These are phyloP conservation scores for Linderniella brevidens DNA, from an alignment of 257 asterid genomes.

Conservation along the genomic window DNA sequence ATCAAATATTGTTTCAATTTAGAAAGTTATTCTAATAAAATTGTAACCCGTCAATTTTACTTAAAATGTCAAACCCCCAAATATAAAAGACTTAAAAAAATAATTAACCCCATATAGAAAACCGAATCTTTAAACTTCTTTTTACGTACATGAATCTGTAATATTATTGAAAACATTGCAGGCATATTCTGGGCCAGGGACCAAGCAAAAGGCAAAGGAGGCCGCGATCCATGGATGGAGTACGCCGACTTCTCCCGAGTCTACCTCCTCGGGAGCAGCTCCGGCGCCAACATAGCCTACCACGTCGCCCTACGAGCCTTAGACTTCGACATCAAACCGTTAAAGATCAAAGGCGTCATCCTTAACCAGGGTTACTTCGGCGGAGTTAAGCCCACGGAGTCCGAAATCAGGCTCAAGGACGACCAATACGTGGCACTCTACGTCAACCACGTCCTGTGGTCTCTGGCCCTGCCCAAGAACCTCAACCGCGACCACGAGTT, in stretches of 20 bases:
- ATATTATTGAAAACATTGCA: too few species aligned
- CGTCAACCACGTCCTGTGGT: conserved; percentile 11
- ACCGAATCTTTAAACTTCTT: too few species aligned
- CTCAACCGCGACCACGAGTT: conserved; percentile 12
- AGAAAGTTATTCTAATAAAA: too few species aligned
- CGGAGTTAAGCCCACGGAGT: conserved; percentile 9
- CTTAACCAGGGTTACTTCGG: conserved; percentile 16
- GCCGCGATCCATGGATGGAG: conserved; percentile 8
- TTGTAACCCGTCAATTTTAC: too few species aligned
- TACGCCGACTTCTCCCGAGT: conserved; percentile 11
- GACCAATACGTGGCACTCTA: conserved; percentile 8
- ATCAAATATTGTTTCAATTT: too few species aligned
- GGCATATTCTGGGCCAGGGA: conserved; percentile 2
- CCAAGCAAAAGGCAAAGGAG: conserved; percentile 6
- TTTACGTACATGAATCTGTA: too few species aligned
- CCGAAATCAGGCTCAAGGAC: conserved; percentile 7
- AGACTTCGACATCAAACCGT: conserved; percentile 6
- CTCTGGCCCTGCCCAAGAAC: conserved; percentile 11
- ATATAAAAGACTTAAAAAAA: too few species aligned
- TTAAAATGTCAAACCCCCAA: too few species aligned
- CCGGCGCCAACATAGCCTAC: conserved; percentile 15
- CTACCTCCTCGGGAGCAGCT: conserved; percentile 12
- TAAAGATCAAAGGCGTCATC: conserved; percentile 10
- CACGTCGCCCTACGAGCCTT: conserved; percentile 7
- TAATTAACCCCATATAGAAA: too few species aligned